A percentile compares a stretch with the other conserved stretches of the same genome.
Conservation (phyloP, 202 grass and related monocot genomes). For the Schoenoplectus triqueter region DNA sequence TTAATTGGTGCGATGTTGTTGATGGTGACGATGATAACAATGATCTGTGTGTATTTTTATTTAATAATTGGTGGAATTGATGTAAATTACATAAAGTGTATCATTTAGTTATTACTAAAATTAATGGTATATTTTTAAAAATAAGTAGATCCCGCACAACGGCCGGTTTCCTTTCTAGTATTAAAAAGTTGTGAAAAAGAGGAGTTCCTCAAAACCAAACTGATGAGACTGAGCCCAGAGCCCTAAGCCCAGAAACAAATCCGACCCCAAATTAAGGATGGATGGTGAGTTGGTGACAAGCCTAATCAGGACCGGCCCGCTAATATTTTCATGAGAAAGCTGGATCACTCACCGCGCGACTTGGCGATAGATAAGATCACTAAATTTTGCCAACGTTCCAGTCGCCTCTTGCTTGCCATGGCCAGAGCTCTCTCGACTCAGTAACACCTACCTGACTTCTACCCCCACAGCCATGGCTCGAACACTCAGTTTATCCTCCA, state of each 20-base stretch:
- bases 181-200: no score
- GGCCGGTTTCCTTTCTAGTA: no score
- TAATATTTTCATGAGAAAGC: slow-evolving; percentile 17
- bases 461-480: slow-evolving; percentile 40
- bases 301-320: neutral
- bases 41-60: no score
- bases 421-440: neutral
- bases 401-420: slow-evolving; percentile 31
- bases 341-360: slow-evolving; percentile 33
- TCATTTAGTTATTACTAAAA: no score
- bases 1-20: no score
- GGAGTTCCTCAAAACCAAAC: neutral
- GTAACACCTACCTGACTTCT: neutral
- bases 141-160: no score
- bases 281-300: neutral
- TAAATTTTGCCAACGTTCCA: slow-evolving; percentile 13
- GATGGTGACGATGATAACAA: no score
- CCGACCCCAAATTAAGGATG: neutral
- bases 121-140: no score
- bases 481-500: slow-evolving; percentile 35
- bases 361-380: slow-evolving; percentile 39
- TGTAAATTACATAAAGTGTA: no score
- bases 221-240: neutral
- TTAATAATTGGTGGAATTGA: no score
- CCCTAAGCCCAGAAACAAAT: neutral